Percentiles rank a stretch among this genome's conserved stretches.
phyloP scores from a whole-genome alignment of 1,139 yeast species.

The Zygoascus sp. region DNA sequence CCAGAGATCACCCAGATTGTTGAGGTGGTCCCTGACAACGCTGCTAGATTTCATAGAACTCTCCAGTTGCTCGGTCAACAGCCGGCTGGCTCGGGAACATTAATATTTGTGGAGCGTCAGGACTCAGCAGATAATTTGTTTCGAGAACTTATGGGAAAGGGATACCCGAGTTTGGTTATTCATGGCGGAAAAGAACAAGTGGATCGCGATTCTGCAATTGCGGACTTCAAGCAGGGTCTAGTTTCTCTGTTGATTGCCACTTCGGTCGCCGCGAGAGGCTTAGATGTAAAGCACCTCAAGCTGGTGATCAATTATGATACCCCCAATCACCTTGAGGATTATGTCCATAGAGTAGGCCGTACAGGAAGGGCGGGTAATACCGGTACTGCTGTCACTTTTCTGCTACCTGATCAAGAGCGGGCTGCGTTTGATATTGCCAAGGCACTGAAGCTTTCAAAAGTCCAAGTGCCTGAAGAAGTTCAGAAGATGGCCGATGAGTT shows the following conservation, averaged over 20 bases:
- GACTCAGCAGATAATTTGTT: conserved; percentile 70
- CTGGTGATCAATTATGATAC: conserved; percentile 84
- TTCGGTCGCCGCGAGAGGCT: conserved; percentile 90
- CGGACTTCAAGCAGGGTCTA: conserved; percentile 63
- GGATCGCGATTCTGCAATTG: conserved; percentile 74
- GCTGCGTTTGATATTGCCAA: conserved; percentile 58
- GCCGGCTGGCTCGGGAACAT: conserved; percentile 47
- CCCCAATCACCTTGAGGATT: conserved; percentile 90
- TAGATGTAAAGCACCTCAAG: conserved; percentile 79
- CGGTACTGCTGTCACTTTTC: conserved; percentile 77
- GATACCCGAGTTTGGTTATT: conserved; percentile 59
- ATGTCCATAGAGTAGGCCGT: conserved; percentile 93
- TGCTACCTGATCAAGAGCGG: conserved; percentile 60
- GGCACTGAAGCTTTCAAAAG: conserved; percentile 56
- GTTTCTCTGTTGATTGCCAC: conserved; percentile 76
- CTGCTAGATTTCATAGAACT: conserved; percentile 52
- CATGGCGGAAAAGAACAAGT: conserved; percentile 93
- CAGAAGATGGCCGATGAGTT: conserved; percentile 53
- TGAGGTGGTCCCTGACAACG: conserved; percentile 50
- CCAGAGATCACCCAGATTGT: conserved; percentile 73
- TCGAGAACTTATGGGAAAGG: conserved; percentile 51
- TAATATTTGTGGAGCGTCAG: conserved; percentile 86
- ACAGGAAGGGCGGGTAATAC: conserved; percentile 87
- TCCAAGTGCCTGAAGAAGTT: conserved; percentile 51
- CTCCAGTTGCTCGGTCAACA: conserved; percentile 48